Percentiles rank a stretch among this genome's conserved stretches.
Evolutionary conservation across 148 eudicot species (phyloP).

Genomic region (Gaultheria prostrata): DNA sequence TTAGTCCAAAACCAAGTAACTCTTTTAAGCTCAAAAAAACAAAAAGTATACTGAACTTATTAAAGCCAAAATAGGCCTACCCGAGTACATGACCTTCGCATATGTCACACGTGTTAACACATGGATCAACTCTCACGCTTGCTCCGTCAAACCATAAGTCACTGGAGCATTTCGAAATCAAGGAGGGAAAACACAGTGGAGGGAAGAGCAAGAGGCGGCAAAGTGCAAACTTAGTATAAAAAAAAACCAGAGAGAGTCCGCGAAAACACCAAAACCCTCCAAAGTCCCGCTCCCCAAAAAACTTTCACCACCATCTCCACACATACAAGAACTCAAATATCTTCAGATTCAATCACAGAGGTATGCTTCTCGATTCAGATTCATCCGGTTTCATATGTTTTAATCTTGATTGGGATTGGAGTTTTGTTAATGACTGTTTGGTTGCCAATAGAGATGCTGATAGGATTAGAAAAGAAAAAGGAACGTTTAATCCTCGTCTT

Average conservation of each 20-base stretch:
- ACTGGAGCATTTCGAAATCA: neutral
- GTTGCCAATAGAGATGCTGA: neutral
- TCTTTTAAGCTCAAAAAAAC: too few relatives aligned
- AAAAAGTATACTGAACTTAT: too few relatives aligned
- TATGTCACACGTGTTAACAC: neutral
- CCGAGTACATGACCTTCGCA: too few relatives aligned
- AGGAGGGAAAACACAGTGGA: neutral
- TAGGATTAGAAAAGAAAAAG: neutral
- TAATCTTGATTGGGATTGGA: neutral
- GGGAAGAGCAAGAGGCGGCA: slow-evolving; percentile 17
- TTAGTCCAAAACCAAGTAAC: too few relatives aligned
- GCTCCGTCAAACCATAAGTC: neutral
- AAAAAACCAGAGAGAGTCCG: neutral
- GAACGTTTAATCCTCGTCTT: neutral
- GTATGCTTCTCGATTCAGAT: neutral
- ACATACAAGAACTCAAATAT: neutral
- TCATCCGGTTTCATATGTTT: neutral
- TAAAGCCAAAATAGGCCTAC: too few relatives aligned
- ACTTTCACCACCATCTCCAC: too few relatives aligned
- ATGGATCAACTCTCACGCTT: neutral
- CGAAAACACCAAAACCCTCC: neutral
- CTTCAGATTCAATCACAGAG: neutral
- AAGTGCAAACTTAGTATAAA: neutral
- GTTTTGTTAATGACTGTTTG: neutral
- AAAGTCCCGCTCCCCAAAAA: too few relatives aligned